These are phyloP conservation scores for Pisolithus sp. DNA, from an alignment of 768 basidiomycete genomes.

Conservation along the genomic window DNA sequence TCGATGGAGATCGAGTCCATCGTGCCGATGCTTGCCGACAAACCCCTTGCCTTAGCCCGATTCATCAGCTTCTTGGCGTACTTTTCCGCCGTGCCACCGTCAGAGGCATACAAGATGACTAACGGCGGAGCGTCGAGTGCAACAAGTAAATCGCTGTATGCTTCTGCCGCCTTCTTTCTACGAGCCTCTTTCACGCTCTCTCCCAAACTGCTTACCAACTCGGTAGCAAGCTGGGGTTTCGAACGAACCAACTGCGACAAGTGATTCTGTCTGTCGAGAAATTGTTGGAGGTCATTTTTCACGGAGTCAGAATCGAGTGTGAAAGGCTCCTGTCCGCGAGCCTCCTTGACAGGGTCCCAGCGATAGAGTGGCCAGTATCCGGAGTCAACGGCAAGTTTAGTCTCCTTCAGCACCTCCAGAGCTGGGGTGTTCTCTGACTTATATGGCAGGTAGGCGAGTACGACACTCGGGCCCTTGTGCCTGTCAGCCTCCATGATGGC, in stretches of 20 bases:
- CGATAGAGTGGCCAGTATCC: conserved; percentile 99
- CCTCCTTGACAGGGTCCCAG: conserved; percentile 89
- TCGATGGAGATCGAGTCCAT: conserved; percentile 80
- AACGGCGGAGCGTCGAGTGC: conserved; percentile 87
- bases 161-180: conserved; percentile 70
- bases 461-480: conserved; percentile 83
- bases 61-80: conserved; percentile 81
- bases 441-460: conserved; percentile 94
- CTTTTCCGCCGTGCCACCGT: conserved; percentile 96
- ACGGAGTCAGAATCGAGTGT: conserved; percentile 87
- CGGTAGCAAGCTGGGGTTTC: conserved; percentile 72
- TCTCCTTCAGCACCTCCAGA: conserved; percentile 92
- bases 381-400: conserved; percentile 90
- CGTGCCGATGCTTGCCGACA: conserved; percentile 67
- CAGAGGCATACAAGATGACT: conserved; percentile 88
- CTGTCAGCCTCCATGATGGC: conserved; percentile 85
- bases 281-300: conserved; percentile 88
- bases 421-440: conserved; percentile 68
- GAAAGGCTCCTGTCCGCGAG: conserved; percentile 75
- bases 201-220: conserved; percentile 79
- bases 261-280: conserved; percentile 96
- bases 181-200: conserved; percentile 80
- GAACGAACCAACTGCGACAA: conserved; percentile 86
- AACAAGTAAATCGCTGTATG: conserved; percentile 77
- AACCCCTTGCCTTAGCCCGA: conserved; percentile 78